A percentile compares a stretch with the other conserved stretches of the same genome.
Evolutionary conservation across 148 eudicot genomes (phyloP).

Genomic region (Rhododendron ovatum): DNA sequence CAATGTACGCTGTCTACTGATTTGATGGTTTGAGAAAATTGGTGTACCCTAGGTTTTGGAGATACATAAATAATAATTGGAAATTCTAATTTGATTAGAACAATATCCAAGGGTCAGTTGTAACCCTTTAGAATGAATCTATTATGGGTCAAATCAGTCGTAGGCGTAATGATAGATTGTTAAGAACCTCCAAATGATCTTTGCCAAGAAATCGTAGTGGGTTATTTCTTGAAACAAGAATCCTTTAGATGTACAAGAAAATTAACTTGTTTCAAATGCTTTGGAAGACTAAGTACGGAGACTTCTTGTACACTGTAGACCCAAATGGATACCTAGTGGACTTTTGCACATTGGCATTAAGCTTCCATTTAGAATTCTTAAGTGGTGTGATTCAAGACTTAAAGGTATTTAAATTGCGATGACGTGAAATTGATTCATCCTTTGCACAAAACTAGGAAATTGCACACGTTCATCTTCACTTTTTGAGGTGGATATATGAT

Average conservation of each 20-base stretch:
- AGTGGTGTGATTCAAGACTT: not conserved
- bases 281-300: not conserved
- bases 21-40: not conserved
- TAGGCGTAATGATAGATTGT: not conserved
- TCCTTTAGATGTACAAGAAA: not conserved
- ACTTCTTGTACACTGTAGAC: not conserved
- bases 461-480: not conserved
- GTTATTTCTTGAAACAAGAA: not conserved
- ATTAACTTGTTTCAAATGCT: not conserved
- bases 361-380: not conserved
- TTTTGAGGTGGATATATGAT: not conserved
- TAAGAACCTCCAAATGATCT: not conserved
- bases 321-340: not conserved
- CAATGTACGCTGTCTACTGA: not conserved
- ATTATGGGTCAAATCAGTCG: not conserved
- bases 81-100: not conserved
- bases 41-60: not conserved
- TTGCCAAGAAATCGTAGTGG: not conserved
- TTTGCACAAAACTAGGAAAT: not conserved
- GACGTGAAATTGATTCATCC: not conserved
- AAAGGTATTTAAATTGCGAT: not conserved
- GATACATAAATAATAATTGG: not conserved
- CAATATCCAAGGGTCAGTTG: not conserved
- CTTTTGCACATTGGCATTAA: not conserved
- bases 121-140: not conserved